Percentiles rank a stretch among this genome's conserved stretches.
Evolutionary conservation across 2,329 filamentous ascomycete genomes (phyloP).

Genomic region (Cladosporium sp.): DNA sequence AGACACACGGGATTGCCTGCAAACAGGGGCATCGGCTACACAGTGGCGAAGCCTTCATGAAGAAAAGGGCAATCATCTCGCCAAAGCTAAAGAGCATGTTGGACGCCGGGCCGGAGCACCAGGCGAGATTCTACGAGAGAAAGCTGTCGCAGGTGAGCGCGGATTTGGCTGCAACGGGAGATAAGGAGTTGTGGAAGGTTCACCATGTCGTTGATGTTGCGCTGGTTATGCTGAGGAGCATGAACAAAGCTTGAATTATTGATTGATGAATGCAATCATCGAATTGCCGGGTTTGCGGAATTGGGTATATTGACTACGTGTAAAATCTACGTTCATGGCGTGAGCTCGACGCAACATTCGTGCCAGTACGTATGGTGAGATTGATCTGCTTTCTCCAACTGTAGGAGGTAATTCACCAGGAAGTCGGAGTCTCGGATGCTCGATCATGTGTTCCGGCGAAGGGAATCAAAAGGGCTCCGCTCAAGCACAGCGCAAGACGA

Average conservation of each 20-base stretch:
- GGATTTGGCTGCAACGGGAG: constrained; percentile 5
- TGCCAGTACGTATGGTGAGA: too few species aligned
- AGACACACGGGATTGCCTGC: not conserved
- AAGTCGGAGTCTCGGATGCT: not conserved
- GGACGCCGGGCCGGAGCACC: not conserved
- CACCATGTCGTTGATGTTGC: constrained; percentile 7
- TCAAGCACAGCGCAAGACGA: not conserved
- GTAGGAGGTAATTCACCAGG: not conserved
- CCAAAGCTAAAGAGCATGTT: not conserved
- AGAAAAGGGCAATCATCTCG: not conserved
- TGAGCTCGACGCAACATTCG: not conserved
- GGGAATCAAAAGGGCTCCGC: not conserved
- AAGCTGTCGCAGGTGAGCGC: constrained; percentile 9
- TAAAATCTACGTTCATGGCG: not conserved
- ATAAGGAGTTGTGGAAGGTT: constrained; percentile 4
- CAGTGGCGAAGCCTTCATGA: not conserved
- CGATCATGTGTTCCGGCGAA: not conserved
- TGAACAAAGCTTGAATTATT: not conserved
- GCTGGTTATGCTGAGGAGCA: not conserved
- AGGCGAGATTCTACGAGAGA: constrained; percentile 9
- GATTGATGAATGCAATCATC: too few species aligned
- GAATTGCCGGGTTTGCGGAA: too few species aligned
- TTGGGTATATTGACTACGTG: too few species aligned
- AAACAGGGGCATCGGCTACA: not conserved
- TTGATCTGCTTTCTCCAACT: too few species aligned